Conservation (phyloP, 2,329 filamentous ascomycete species). For the Trichoderma semiorbis region DNA sequence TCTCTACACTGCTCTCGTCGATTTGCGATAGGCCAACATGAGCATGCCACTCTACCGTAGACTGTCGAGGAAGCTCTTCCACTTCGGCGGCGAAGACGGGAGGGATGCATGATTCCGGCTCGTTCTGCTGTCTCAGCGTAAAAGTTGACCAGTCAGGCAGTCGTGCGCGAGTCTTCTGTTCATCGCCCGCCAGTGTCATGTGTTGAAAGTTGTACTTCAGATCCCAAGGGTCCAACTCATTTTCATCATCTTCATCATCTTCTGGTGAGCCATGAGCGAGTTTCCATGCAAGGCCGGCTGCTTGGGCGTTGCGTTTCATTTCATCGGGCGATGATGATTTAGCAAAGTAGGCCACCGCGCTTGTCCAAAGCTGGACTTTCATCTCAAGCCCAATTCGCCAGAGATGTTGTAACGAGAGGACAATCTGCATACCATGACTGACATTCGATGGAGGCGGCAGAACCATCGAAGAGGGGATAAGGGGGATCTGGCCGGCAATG, state of each 20-base stretch:
- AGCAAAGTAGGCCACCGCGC: conserved; percentile 71
- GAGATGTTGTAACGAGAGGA: conserved; percentile 81
- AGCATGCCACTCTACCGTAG: conserved; percentile 80
- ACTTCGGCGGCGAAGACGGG: conserved; percentile 75
- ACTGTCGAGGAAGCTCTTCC: conserved; percentile 67
- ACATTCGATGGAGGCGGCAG: conserved; percentile 41
- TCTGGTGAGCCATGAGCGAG: conserved; percentile 37
- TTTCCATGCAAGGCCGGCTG: conserved; percentile 49
- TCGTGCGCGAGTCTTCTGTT: conserved; percentile 24
- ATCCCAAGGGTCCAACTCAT: conserved; percentile 66
- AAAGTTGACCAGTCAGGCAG: conserved; percentile 53
- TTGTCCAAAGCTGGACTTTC: conserved; percentile 70
- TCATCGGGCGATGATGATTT: conserved; percentile 27
- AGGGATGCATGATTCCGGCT: conserved; percentile 44
- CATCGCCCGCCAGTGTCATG: conserved; percentile 38
- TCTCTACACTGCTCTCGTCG: conserved; percentile 28
- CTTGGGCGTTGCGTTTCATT: conserved; percentile 35
- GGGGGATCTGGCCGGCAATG: conserved; percentile 87
- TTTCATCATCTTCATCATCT: conserved; percentile 47
- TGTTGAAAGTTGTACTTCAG: conserved; percentile 54
- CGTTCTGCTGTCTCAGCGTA: conserved; percentile 35
- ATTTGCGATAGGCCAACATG: conserved; percentile 54
- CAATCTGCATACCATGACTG: conserved; percentile 55
- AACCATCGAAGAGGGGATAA: conserved; percentile 76
- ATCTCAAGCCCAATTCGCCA: conserved; percentile 75